Base-by-base conservation (phyloP, 73 alveolate genomes). In the Effrenium voratum region DNA sequence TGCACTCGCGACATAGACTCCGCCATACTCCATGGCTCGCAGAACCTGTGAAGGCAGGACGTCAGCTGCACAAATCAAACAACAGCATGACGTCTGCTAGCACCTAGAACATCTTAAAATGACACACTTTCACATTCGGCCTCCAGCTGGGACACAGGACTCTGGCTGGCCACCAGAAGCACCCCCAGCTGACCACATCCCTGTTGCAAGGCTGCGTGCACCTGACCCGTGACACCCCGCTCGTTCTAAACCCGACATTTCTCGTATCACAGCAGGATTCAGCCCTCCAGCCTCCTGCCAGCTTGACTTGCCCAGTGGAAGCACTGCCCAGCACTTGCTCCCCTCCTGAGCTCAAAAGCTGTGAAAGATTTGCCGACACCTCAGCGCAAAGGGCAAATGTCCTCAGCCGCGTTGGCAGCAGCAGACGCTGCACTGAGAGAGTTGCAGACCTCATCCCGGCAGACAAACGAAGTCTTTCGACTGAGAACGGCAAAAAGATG, bases 11-110 rank as follows among this genome's bases (percentile, higher is more conserved):
- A 76, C 98, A 76, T 75, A 92, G 41, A 92, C 98, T 3, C 81
- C 98, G 36, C 98, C 98, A 47, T 92, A 92, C 49, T 92, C 98
- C 98, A 92, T 92, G 46, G 98, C 98, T n/a, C 98, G 68, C 81
- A 92, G 66, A 49, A 90, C 97, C 97, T 90, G 41, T 30, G n/a
- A n/a, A n/a, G n/a, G n/a, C n/a, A n/a, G n/a, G n/a, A n/a, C n/a
- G n/a, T n/a, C n/a, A n/a, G n/a, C n/a, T n/a, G n/a, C n/a, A n/a
- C n/a, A n/a, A n/a, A n/a, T n/a, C n/a, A n/a, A n/a, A n/a, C n/a
- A n/a, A n/a, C n/a, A n/a, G n/a, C n/a, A n/a, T n/a, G n/a, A n/a
- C n/a, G n/a, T n/a, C n/a, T n/a, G n/a, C n/a, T n/a, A n/a, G n/a
- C n/a, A n/a, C n/a, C n/a, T n/a, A n/a, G n/a, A n/a, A n/a, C n/a